Evolutionary conservation across 306 rosid genomes (phyloP), one percentile per base, ranked within the genome.

Genomic region (Begonia fuchsioides): DNA sequence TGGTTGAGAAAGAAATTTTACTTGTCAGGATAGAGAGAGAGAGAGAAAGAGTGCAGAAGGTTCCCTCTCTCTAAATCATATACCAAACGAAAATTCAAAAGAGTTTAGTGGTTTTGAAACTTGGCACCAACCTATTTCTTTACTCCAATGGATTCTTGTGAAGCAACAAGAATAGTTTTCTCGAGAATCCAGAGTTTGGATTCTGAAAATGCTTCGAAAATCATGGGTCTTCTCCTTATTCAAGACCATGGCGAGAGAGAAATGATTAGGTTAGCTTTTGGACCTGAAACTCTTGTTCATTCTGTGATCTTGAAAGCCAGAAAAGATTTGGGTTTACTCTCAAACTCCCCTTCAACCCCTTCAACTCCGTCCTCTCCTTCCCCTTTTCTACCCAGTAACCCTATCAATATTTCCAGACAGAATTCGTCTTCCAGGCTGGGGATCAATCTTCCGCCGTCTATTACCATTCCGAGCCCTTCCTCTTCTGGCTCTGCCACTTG

Each of bases 141-240:
- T 54, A 2, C 10, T 0, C 39, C 32, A 71, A 90, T 90, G 98
- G 95, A 90, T 75, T 77, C 80, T 55, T 90, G 84, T 47, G 95
- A 85, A 73, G 95, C 98, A n/a, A 85, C 98, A 6, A 81, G 85
- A 53, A 73, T 85, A 44, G 95, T 90, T 15, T 85, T 76, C 61
- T 75, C 92, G 12, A 82, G 95, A 72, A 76, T 90, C 80, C 93
- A 85, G 43, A 84, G 54, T 69, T 38, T 84, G 65, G 95, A 84
- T 82, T 95, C 93, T 32, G 97, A 88, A 63, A 88, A 88, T 63
- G 97, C 95, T 13, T 84, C 97, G 11, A 84, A 81, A 65, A 88
- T 88, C 74, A 88, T 88, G 97, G 95, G 95, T 11, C 52, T 88
- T 0, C 90, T 88, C 40, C 76, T 84, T 14, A 70, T 88, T 47